Evolutionary conservation across 2,329 filamentous ascomycete species (phyloP).

Genomic region (Rutstroemia sp.): DNA sequence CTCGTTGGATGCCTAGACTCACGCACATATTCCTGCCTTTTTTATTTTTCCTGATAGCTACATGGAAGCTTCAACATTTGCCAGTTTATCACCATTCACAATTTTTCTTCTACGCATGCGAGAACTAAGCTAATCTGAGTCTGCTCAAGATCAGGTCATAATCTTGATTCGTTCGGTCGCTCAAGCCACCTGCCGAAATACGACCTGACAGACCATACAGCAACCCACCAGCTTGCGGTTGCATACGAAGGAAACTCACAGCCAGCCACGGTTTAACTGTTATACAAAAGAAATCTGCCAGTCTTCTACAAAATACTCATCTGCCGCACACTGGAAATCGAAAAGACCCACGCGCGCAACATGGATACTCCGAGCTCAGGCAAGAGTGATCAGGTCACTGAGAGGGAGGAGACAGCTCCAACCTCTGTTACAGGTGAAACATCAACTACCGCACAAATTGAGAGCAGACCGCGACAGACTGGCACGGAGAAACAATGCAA

Average conservation of each 20-base stretch:
- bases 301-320: not conserved
- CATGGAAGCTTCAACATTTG: not conserved
- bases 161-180: not conserved
- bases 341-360: not conserved
- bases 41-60: not conserved
- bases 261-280: not conserved
- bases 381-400: constrained; percentile 20
- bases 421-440: constrained; percentile 13
- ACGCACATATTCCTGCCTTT: not conserved
- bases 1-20: not conserved
- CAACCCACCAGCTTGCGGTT: not conserved
- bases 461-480: constrained; percentile 19
- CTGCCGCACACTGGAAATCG: not conserved
- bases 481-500: constrained; percentile 15
- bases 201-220: not conserved
- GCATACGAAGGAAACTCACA: not conserved
- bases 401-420: constrained; percentile 19
- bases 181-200: not conserved
- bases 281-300: not conserved
- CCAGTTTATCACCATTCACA: not conserved
- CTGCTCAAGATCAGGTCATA: not conserved
- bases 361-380: constrained; percentile 26
- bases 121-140: not conserved
- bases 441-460: constrained; percentile 16
- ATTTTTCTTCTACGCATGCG: not conserved